phyloP scores from a whole-genome alignment of 2,329 filamentous ascomycete species.

The Sphaerulina musiva region DNA sequence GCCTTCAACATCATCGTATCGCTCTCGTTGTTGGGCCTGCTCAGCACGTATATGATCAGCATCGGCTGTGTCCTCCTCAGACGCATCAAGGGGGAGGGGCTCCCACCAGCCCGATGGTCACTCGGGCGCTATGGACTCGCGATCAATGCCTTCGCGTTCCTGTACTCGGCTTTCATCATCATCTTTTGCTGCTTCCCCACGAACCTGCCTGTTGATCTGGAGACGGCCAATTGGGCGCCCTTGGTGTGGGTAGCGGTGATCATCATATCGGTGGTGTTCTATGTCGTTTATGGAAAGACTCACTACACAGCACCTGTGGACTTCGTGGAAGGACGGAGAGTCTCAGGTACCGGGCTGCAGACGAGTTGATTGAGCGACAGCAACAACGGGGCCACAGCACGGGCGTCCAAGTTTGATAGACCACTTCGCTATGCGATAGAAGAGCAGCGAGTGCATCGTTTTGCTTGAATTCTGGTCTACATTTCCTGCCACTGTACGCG shows the following conservation, averaged over 20 bases:
- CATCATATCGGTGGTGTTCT: slow-evolving; percentile 24
- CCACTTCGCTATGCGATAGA: neutral
- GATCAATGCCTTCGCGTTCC: slow-evolving; percentile 28
- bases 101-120: slow-evolving; percentile 26
- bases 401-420: neutral
- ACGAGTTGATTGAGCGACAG: slow-evolving; percentile 13
- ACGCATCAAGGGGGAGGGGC: slow-evolving; percentile 21
- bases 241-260: slow-evolving; percentile 29
- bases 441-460: neutral
- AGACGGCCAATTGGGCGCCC: slow-evolving; percentile 29
- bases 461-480: too few relatives aligned
- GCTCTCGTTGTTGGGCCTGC: slow-evolving; percentile 31
- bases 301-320: slow-evolving; percentile 29
- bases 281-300: slow-evolving; percentile 26
- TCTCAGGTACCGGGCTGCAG: slow-evolving; percentile 24
- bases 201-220: slow-evolving; percentile 24
- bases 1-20: slow-evolving; percentile 37
- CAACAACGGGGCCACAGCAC: neutral
- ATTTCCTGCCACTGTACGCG: too few relatives aligned
- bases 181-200: slow-evolving; percentile 30
- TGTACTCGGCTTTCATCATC: slow-evolving; percentile 29
- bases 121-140: slow-evolving; percentile 25
- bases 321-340: slow-evolving; percentile 27
- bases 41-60: slow-evolving; percentile 35
- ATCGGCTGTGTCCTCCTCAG: slow-evolving; percentile 32